Evolutionary conservation across 495 filamentous ascomycete genomes (phyloP).

Genomic region (Acidiella bohemica): DNA sequence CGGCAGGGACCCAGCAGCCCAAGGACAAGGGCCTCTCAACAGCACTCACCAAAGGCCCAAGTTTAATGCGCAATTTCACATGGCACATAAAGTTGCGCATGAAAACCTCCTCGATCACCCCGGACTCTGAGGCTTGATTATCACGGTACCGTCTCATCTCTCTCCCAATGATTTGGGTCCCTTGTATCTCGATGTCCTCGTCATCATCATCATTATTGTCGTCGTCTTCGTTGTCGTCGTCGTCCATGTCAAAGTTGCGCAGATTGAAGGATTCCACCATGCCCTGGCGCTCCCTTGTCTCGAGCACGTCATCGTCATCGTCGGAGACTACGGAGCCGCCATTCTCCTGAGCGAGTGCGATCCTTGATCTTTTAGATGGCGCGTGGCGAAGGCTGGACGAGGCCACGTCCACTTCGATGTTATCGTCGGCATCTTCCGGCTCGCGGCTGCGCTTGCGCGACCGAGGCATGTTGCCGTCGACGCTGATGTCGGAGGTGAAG

Average conservation of each 20-base stretch:
- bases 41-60: conserved; percentile 85
- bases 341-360: conserved; percentile 9
- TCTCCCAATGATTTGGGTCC: conserved; percentile 57
- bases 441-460: conserved; percentile 36
- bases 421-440: conserved; percentile 35
- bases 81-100: conserved; percentile 97
- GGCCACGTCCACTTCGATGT: conserved; percentile 34
- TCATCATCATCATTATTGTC: conserved; percentile 33
- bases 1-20: too few relatives aligned
- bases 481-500: not conserved
- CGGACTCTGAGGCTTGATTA: conserved; percentile 67
- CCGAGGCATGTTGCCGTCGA: conserved; percentile 5
- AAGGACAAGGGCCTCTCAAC: too few relatives aligned
- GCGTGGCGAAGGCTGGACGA: conserved; percentile 34
- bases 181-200: conserved; percentile 48
- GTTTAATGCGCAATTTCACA: conserved; percentile 55
- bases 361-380: conserved; percentile 19
- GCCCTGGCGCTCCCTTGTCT: not conserved
- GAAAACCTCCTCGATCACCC: conserved; percentile 67
- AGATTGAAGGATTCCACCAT: too few relatives aligned
- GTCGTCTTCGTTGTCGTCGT: not conserved
- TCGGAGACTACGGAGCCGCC: conserved; percentile 16
- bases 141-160: conserved; percentile 41
- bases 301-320: conserved; percentile 12
- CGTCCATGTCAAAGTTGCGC: conserved; percentile 1